These are phyloP conservation scores for Termitomyces sp. DNA, from an alignment of 768 basidiomycete genomes.

Conservation along the genomic window DNA sequence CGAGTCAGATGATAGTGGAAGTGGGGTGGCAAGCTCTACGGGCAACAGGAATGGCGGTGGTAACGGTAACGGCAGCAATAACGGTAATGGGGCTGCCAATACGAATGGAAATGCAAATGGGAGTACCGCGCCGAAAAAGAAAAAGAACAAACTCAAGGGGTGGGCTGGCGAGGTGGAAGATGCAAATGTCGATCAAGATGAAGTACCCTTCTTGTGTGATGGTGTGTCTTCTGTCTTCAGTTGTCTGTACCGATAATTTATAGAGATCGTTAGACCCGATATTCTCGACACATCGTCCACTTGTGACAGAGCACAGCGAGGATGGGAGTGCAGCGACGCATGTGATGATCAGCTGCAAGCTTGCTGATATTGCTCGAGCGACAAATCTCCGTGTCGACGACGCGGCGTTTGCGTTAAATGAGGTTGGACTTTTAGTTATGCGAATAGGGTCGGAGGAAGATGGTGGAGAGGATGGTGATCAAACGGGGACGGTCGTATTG, in stretches of 20 bases:
- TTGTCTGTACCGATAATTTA: neutral
- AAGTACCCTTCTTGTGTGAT: constrained; percentile 29
- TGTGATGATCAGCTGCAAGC: constrained; percentile 60
- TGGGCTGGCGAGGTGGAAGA: constrained; percentile 67
- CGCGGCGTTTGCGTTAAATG: constrained; percentile 82
- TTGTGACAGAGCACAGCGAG: constrained; percentile 50
- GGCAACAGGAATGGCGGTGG: neutral
- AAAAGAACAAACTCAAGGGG: constrained; percentile 56
- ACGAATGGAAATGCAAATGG: constrained; percentile 15
- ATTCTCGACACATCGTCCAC: constrained; percentile 48
- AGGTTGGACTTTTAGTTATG: constrained; percentile 66
- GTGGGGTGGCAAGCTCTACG: neutral
- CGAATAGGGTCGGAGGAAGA: constrained; percentile 27
- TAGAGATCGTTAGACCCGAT: constrained; percentile 36
- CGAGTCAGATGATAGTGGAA: constrained; percentile 16
- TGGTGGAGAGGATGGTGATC: constrained; percentile 19
- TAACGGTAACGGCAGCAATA: neutral
- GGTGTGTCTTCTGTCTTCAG: constrained; percentile 22
- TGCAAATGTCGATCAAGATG: constrained; percentile 22
- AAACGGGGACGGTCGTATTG: constrained; percentile 32
- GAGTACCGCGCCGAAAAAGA: constrained; percentile 25
- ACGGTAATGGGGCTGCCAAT: neutral
- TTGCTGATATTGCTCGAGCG: constrained; percentile 72
- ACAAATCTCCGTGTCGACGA: constrained; percentile 84
- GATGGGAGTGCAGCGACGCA: constrained; percentile 73